A percentile compares a stretch with the other conserved stretches of the same genome.
Evolutionary conservation across 2,329 filamentous ascomycete species (phyloP).

Genomic region (Talaromyces atroroseus): DNA sequence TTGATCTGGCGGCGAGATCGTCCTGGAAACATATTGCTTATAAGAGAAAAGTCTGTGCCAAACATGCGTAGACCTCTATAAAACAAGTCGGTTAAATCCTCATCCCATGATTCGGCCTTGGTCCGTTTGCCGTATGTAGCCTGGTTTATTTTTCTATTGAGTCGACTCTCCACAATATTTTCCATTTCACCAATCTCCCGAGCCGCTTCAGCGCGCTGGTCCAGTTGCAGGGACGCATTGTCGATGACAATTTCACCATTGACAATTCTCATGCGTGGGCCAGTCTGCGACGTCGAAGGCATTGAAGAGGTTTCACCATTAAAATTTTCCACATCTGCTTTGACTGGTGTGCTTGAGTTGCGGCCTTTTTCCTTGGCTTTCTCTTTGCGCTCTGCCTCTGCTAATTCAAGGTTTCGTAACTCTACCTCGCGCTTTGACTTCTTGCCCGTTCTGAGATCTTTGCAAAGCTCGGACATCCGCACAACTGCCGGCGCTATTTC

Average conservation of each 20-base stretch:
- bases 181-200: slow-evolving; percentile 43
- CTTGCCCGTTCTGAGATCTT: slow-evolving; percentile 50
- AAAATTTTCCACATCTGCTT: slow-evolving; percentile 23
- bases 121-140: slow-evolving; percentile 45
- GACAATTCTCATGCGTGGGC: slow-evolving; percentile 48
- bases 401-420: slow-evolving; percentile 53
- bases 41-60: slow-evolving; percentile 61
- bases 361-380: slow-evolving; percentile 32
- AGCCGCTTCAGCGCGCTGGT: slow-evolving; percentile 50
- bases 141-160: slow-evolving; percentile 44
- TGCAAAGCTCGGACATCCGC: slow-evolving; percentile 55
- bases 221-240: slow-evolving; percentile 48
- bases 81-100: slow-evolving; percentile 55
- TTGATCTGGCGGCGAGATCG: slow-evolving; percentile 59
- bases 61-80: slow-evolving; percentile 59
- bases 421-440: slow-evolving; percentile 53
- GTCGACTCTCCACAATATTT: slow-evolving; percentile 42
- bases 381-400: slow-evolving; percentile 44
- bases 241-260: slow-evolving; percentile 55
- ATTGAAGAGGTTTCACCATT: slow-evolving; percentile 17
- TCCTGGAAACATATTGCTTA: slow-evolving; percentile 57
- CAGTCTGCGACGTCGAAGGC: slow-evolving; percentile 28
- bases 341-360: slow-evolving; percentile 16
- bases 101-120: slow-evolving; percentile 52
- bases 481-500: slow-evolving; percentile 51